These are phyloP conservation scores for Cryphonectria japonica DNA, from an alignment of 2,329 filamentous ascomycete species.

Conservation along the genomic window DNA sequence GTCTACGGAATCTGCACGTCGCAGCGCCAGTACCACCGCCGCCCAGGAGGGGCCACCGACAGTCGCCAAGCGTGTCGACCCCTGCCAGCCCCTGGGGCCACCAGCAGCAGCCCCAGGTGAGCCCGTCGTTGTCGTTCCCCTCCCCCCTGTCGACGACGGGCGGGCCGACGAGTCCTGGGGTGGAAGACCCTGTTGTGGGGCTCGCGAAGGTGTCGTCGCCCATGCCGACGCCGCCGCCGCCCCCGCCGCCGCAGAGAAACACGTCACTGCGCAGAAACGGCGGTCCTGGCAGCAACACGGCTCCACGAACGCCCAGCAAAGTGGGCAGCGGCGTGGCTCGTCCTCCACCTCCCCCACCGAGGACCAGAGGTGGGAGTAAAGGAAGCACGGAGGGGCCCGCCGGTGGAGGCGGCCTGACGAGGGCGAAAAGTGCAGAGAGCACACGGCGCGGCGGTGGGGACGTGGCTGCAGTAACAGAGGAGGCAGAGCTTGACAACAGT, in stretches of 20 bases:
- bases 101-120: not conserved
- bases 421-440: constrained; percentile 41
- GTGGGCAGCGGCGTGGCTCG: constrained; percentile 43
- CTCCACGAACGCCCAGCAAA: constrained; percentile 42
- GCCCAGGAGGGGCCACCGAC: constrained; percentile 49
- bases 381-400: constrained; percentile 44
- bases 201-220: constrained; percentile 31
- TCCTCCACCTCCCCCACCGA: constrained; percentile 53
- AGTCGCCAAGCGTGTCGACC: constrained; percentile 22
- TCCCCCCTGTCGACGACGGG: constrained; percentile 35
- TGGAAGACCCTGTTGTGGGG: not conserved
- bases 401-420: constrained; percentile 12
- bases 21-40: constrained; percentile 58
- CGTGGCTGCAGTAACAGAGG: constrained; percentile 29
- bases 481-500: constrained; percentile 32
- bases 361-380: constrained; percentile 52
- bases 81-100: not conserved
- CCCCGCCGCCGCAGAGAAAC: constrained; percentile 41
- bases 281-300: not conserved
- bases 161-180: not conserved
- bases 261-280: constrained; percentile 35
- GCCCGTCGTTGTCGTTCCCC: constrained; percentile 25
- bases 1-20: constrained; percentile 44
- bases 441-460: constrained; percentile 25
- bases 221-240: constrained; percentile 37